A percentile compares a stretch with the other conserved stretches of the same genome.
phyloP scores from a whole-genome alignment of 108 stramenopile species.

The Pseudonitzschia multistriata region DNA sequence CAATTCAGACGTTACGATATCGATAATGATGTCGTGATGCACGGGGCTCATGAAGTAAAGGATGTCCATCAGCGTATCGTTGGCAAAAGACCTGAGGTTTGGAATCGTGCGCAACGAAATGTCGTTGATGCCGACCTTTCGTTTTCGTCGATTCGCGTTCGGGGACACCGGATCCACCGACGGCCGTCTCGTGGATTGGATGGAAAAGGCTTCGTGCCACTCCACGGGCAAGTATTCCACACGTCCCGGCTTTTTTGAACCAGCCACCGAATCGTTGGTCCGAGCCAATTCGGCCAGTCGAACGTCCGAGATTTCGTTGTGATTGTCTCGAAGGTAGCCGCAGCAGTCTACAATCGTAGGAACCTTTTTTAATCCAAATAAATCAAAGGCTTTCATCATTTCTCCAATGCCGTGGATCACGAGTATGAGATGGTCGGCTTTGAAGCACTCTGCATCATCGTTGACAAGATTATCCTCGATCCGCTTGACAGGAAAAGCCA shows the following conservation, averaged over 20 bases:
- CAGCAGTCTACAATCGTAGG: slow-evolving; percentile 69
- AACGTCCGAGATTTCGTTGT: slow-evolving; percentile 41
- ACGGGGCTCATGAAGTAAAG: slow-evolving; percentile 69
- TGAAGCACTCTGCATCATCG: slow-evolving; percentile 16
- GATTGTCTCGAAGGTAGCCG: slow-evolving; percentile 62
- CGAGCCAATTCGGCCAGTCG: slow-evolving; percentile 24
- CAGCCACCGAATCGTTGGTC: slow-evolving; percentile 8
- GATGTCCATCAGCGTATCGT: slow-evolving; percentile 78
- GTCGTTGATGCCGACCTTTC: slow-evolving; percentile 47
- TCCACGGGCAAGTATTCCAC: slow-evolving; percentile 81
- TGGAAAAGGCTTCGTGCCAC: slow-evolving; percentile 72
- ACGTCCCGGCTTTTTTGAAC: background rate
- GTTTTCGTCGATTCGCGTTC: background rate
- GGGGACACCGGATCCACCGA: background rate
- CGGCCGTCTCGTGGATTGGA: slow-evolving; percentile 44
- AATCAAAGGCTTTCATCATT: slow-evolving; percentile 55
- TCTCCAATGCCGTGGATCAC: slow-evolving; percentile 83
- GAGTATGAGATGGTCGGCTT: slow-evolving; percentile 66
- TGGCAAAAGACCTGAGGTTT: slow-evolving; percentile 67
- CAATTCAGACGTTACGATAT: slow-evolving; percentile 58
- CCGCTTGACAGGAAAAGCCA: slow-evolving; percentile 19
- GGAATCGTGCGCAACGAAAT: slow-evolving; percentile 73
- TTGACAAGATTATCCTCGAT: background rate
- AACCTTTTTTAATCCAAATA: slow-evolving; percentile 62
- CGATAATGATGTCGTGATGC: slow-evolving; percentile 68